phyloP scores from a whole-genome alignment of 345 rosid genomes.

The Eucalyptus shirleyi region DNA sequence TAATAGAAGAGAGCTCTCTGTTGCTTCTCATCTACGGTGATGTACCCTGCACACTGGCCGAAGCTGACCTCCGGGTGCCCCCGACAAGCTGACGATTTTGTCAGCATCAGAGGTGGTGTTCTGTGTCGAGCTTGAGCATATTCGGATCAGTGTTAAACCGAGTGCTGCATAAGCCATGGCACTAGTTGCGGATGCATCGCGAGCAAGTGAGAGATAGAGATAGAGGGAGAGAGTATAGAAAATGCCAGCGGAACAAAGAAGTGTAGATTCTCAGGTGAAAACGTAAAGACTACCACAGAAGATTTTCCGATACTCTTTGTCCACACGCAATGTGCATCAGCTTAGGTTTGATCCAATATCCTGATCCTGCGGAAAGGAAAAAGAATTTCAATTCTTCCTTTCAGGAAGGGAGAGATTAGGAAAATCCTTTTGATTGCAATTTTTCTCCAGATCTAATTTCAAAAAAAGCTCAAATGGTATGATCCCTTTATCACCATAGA shows the following conservation, averaged over 20 bases:
- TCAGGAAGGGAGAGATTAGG: background rate
- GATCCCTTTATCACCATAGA: rapidly evolving
- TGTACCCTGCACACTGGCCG: conserved; percentile 24
- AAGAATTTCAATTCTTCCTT: background rate
- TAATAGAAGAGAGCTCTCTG: conserved; percentile 28
- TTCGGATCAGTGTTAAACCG: background rate
- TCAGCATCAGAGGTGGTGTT: background rate
- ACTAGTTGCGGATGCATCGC: background rate
- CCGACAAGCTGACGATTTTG: conserved; percentile 13
- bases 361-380: background rate
- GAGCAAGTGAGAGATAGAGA: background rate
- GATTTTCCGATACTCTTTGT: background rate
- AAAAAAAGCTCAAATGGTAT: too few relatives aligned
- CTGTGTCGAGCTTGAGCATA: background rate
- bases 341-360: background rate
- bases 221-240: background rate
- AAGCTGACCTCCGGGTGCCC: conserved; percentile 21
- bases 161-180: background rate
- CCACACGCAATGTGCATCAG: background rate
- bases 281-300: background rate
- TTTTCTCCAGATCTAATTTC: too few relatives aligned
- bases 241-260: background rate
- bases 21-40: conserved; percentile 9
- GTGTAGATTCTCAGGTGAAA: background rate
- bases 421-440: background rate